phyloP scores from a whole-genome alignment of 2,329 filamentous ascomycete species.

The Capronia coronata region DNA sequence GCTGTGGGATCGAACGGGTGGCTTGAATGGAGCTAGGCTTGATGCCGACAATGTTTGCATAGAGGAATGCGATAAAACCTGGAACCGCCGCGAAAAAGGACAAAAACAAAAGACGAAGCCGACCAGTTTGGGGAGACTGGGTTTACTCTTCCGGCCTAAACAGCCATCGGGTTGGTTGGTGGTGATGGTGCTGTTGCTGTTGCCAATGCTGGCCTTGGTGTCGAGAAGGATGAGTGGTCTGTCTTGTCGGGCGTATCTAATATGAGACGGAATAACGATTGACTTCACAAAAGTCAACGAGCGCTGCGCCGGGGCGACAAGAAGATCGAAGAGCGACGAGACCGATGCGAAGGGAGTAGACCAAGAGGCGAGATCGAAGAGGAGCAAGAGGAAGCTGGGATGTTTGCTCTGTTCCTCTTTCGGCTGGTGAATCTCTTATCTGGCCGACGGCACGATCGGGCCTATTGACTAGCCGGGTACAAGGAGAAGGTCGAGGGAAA shows the following conservation, averaged over 20 bases:
- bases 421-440: not conserved
- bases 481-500: conserved; percentile 4
- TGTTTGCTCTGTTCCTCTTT: conserved; percentile 12
- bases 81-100: conserved; percentile 12
- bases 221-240: not conserved
- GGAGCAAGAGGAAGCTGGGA: not conserved
- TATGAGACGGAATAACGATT: not conserved
- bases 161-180: too few relatives aligned
- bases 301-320: not conserved
- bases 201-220: not conserved
- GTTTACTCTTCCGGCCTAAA: conserved; percentile 6
- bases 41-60: not conserved
- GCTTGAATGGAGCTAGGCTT: not conserved
- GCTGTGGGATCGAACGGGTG: not conserved
- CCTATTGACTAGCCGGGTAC: conserved; percentile 7
- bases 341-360: not conserved
- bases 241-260: not conserved
- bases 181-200: conserved; percentile 2
- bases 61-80: conserved; percentile 3
- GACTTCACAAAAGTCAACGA: not conserved
- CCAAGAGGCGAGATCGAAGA: not conserved
- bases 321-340: not conserved
- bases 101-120: conserved; percentile 25
- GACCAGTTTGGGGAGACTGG: conserved; percentile 16
- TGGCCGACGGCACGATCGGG: conserved; percentile 7